These are phyloP conservation scores for Hanseniaspora sp. DNA, from an alignment of 1,139 yeast species.

Conservation along the genomic window DNA sequence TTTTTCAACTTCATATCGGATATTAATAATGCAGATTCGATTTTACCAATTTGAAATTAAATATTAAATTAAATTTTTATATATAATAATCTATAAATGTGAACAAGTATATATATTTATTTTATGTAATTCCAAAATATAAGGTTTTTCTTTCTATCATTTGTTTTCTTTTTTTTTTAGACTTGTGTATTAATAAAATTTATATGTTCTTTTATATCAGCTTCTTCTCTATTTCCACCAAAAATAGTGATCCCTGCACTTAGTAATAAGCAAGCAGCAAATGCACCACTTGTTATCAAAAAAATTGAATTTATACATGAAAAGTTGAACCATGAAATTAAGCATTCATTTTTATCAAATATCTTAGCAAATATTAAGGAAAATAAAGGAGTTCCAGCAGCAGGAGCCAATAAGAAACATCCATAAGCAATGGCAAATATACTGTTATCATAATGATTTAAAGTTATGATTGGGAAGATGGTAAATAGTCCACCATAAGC, in stretches of 20 bases:
- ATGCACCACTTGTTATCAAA: slow-evolving; percentile 4
- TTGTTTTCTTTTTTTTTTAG: too few relatives aligned
- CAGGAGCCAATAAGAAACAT: slow-evolving; percentile 80
- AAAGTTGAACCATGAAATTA: background rate
- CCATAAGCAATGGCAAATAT: slow-evolving; percentile 94
- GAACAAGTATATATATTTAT: too few relatives aligned
- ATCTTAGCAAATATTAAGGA: slow-evolving; percentile 62
- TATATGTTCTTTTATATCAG: background rate
- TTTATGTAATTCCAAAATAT: too few relatives aligned
- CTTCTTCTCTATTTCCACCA: background rate
- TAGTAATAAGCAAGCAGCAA: background rate
- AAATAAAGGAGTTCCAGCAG: slow-evolving; percentile 62
- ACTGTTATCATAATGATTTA: slow-evolving; percentile 81
- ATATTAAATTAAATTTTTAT: too few relatives aligned
- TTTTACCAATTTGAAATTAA: too few relatives aligned
- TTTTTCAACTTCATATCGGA: too few relatives aligned
- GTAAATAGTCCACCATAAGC: slow-evolving; percentile 81
- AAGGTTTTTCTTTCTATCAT: too few relatives aligned
- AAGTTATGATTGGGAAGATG: slow-evolving; percentile 68
- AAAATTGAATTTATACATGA: slow-evolving; percentile 4
- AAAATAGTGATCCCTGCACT: background rate
- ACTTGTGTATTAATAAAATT: too few relatives aligned
- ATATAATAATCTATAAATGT: too few relatives aligned
- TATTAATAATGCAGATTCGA: too few relatives aligned
- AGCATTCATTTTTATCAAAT: slow-evolving; percentile 35